Evolutionary conservation across 495 filamentous ascomycete genomes (phyloP).

Genomic region (Lasiosphaeris hirsuta): DNA sequence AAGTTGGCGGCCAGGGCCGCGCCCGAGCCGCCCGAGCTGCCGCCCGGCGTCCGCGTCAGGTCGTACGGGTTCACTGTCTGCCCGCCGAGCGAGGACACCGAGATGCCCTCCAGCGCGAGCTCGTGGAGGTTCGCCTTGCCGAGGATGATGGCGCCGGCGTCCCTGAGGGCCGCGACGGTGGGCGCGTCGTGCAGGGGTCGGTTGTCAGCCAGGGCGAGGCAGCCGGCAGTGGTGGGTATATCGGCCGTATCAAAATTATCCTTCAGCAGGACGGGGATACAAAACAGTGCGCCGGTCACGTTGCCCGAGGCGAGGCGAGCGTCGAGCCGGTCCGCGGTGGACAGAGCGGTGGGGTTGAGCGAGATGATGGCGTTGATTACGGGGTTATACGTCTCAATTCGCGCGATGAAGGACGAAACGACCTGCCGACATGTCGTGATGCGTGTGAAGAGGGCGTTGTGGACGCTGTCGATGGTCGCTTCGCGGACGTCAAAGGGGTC

Average conservation of each 20-base stretch:
- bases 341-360: constrained; percentile 50
- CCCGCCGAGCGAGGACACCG: constrained; percentile 57
- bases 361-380: constrained; percentile 55
- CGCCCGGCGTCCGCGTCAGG: constrained; percentile 57
- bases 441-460: constrained; percentile 47
- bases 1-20: constrained; percentile 59
- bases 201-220: constrained; percentile 43
- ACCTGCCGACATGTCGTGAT: constrained; percentile 50
- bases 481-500: constrained; percentile 48
- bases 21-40: constrained; percentile 60
- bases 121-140: constrained; percentile 67
- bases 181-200: constrained; percentile 46
- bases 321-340: constrained; percentile 48
- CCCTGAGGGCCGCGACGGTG: constrained; percentile 46
- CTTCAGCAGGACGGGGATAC: constrained; percentile 61
- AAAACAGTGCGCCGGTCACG: constrained; percentile 46
- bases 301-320: constrained; percentile 40
- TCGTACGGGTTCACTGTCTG: constrained; percentile 66
- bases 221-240: constrained; percentile 56
- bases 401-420: constrained; percentile 52
- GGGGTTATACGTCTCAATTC: constrained; percentile 55
- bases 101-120: constrained; percentile 59
- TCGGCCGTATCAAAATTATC: constrained; percentile 57
- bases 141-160: constrained; percentile 61
- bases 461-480: constrained; percentile 53